Evolutionary conservation across 1,284 basidiomycete genomes (phyloP), one percentile per base, ranked within the genome.

Genomic region (Neotropicomus parvogracilis): DNA sequence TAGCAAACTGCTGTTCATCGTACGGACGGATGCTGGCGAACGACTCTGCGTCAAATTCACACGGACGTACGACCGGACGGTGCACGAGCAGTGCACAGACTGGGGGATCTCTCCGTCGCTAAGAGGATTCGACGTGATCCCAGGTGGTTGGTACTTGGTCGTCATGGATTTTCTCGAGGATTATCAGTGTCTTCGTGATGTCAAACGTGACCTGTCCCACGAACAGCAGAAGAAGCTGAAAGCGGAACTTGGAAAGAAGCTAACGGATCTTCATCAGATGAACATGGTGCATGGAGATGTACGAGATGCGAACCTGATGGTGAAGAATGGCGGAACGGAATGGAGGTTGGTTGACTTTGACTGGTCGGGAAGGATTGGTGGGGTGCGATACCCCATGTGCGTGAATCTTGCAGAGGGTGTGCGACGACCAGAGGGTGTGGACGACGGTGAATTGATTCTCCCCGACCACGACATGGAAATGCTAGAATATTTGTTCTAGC

Each of bases 341-440:
- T 36, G 34, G 34, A 20, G 14, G 34, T 20, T 36, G 11, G 17
- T 36, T 4, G 34, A 21, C 11, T 21, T 36, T n/a, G 19, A 36
- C 34, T 36, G 34, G 17, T 36, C 19, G 3, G 34, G 34, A 19
- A 21, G 21, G 20, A 14, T 36, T 21, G 20, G 19, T 5, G 2
- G 14, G 11, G 34, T 36, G 6, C 3, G 12, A 14, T 36, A 36
- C 12, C 19, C 34, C 12, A 21, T 21, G 20, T 21, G 21, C 12
- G 19, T 36, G 19, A 20, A 70, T 21, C 34, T 10, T 3, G 34
- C 13, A 11, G 11, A n/a, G n/a, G n/a, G 20, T n/a, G 1, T n/a
- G 14, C 31, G 8, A n/a, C 14, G 31, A n/a, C 31, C 31, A 7
- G 14, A 32, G 5, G 31, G 8, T 32, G 31, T 5, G 4, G 3